Evolutionary conservation across 2,329 filamentous ascomycete species (phyloP), one percentile per base, ranked within the genome.

Genomic region (Harringtonia aguacate): DNA sequence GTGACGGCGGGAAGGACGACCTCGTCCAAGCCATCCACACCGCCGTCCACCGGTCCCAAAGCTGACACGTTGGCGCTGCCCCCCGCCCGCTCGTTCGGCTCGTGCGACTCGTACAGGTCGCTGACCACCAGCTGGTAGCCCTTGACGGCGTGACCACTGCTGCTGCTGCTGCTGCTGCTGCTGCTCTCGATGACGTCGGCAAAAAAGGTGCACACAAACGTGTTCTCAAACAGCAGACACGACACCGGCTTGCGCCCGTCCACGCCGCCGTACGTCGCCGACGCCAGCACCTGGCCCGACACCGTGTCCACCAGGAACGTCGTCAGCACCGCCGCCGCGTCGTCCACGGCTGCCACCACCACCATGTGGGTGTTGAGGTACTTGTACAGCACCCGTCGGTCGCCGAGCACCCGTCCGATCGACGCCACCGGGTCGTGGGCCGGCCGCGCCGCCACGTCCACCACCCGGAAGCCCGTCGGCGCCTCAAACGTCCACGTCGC

Each of bases 321-420:
- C 0, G 79, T 81, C 8, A 87, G 77, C 1, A 72, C 72, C 4
- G 68, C 72, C 3, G 70, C 56, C 12, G 68, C 65, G 20, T 81
- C 73, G 29, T 82, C 72, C 3, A 80, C 65, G 1, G 85, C 72
- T 2, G 84, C 85, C 37, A 95, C 70, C 1, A 97, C 73, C 3
- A 88, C 70, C 8, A 86, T 75, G 62, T 94, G 95, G 1, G 86
- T 79, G 65, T 94, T 95, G 34, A 98, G 68, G 59, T 97, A 97
- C 66, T 98, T 98, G 77, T 98, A 98, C 50, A 90, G 76, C 39
- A 98, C 92, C n/a, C 81, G 81, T 36, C 92, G 79, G 56, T 98
- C 84, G 22, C 88, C 89, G 20, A 98, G 75, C 2, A 97, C 92
- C 47, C 86, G 87, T 10, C 92, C 92, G 53, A 98, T 95, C 1